phyloP scores from a whole-genome alignment of 306 rosid genomes.

The Astragalus glycyphyllos region DNA sequence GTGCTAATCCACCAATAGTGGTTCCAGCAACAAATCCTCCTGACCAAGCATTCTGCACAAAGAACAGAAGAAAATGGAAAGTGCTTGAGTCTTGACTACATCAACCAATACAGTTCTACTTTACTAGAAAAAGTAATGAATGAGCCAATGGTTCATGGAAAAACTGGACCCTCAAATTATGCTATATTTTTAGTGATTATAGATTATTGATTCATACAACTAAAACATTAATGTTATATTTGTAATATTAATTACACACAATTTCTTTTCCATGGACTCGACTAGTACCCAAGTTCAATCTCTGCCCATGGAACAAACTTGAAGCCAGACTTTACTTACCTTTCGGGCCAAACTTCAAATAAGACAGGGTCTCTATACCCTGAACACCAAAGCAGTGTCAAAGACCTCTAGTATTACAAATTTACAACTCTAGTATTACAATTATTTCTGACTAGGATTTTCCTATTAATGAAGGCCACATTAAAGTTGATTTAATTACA shows the following conservation, averaged over 20 bases:
- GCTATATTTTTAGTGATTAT: constrained; percentile 21
- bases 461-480: constrained; percentile 3
- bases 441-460: not conserved
- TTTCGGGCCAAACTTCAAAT: too few relatives aligned
- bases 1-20: constrained; percentile 64
- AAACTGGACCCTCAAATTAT: constrained; percentile 37
- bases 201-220: not conserved
- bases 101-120: constrained; percentile 32
- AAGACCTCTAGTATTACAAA: not conserved
- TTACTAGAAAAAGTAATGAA: not conserved
- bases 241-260: too few relatives aligned
- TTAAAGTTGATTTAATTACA: not conserved
- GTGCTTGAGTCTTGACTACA: constrained; percentile 4
- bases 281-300: too few relatives aligned
- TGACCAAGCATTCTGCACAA: constrained; percentile 87
- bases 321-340: too few relatives aligned
- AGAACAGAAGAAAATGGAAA: constrained; percentile 39
- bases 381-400: too few relatives aligned
- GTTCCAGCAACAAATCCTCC: constrained; percentile 88
- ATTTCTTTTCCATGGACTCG: too few relatives aligned
- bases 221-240: not conserved
- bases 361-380: too few relatives aligned
- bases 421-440: not conserved
- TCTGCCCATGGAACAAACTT: too few relatives aligned
- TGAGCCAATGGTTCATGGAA: constrained; percentile 3